Evolutionary conservation across 176 grass and related monocot genomes (phyloP), one percentile per base, ranked within the genome.

Genomic region (Neostapfia colusana): DNA sequence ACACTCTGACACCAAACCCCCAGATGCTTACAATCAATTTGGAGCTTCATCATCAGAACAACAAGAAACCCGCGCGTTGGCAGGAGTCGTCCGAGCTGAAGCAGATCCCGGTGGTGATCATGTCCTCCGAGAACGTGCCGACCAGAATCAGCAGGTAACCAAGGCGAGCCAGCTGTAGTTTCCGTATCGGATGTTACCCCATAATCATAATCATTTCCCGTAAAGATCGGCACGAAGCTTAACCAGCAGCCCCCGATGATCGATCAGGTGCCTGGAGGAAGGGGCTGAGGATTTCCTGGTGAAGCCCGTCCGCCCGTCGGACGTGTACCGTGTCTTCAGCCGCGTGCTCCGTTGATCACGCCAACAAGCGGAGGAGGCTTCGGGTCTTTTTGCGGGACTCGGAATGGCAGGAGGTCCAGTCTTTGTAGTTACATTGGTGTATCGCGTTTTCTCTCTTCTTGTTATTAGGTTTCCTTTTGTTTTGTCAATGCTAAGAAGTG

Each of bases 101-200:
- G 74, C 65, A 89, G 72, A 99, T 99, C 64, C 95, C 95, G 0
- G 95, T 99, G 57, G 92, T 92, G 69, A 99, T 99, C 75, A 99
- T 99, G 95, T 99, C 92, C 15, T 99, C 95, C 0, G 95, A 99
- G 84, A 84, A 99, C 38, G 85, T 99, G 14, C 87, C 85, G 0
- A 95, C 90, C 4, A 95, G 95, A 67, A 92, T 92, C 73, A 90
- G 68, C 67, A 90, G 85, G 91, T 87, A 38, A 11, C 31, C 31
- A 31, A 31, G n/a, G n/a, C 3, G 31, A 31, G 31, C 24, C 13
- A 28, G 23, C 66, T 44, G 2, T 24, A 15, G 5, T 16, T 68
- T 24, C 65, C 5, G 39, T 24, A 21, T 31, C 31, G 31, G 31
- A 31, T 31, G 31, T 31, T 2, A 72, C 16, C 35, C 13, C 45